Percentiles rank a stretch among this genome's conserved stretches.
Evolutionary conservation across 2,329 filamentous ascomycete species (phyloP).

Genomic region (Leptosphaerulina australis): DNA sequence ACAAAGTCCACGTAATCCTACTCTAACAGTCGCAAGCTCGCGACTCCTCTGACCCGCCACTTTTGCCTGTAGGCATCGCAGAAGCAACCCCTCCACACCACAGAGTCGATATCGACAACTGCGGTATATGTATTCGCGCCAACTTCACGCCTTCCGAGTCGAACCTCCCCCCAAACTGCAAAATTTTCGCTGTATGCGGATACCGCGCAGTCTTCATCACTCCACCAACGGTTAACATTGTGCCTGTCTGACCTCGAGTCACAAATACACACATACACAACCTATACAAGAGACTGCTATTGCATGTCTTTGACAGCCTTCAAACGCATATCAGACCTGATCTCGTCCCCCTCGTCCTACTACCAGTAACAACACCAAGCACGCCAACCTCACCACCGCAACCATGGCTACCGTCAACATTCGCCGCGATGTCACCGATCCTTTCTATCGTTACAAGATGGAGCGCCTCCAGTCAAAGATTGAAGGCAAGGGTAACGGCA

Average conservation of each 20-base stretch:
- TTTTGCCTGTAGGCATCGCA: slow-evolving; percentile 33
- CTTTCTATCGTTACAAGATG: slow-evolving; percentile 99
- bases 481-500: slow-evolving; percentile 99
- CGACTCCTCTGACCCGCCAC: slow-evolving; percentile 46
- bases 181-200: slow-evolving; percentile 94
- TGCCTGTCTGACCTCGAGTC: slow-evolving; percentile 48
- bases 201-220: slow-evolving; percentile 87
- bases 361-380: slow-evolving; percentile 27
- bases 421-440: slow-evolving; percentile 92
- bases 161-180: slow-evolving; percentile 93
- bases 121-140: slow-evolving; percentile 99
- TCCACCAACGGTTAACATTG: slow-evolving; percentile 87
- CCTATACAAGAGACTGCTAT: slow-evolving; percentile 45
- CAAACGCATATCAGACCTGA: slow-evolving; percentile 54
- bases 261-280: slow-evolving; percentile 48
- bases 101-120: slow-evolving; percentile 44
- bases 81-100: slow-evolving; percentile 40
- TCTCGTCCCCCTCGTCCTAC: slow-evolving; percentile 13
- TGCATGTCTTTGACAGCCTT: slow-evolving; percentile 67
- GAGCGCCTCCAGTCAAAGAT: slow-evolving; percentile 98
- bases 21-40: slow-evolving; percentile 33
- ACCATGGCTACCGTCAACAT: slow-evolving; percentile 98
- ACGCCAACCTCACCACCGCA: slow-evolving; percentile 54
- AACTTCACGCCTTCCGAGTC: slow-evolving; percentile 92
- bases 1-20: slow-evolving; percentile 21